Evolutionary conservation across 2,329 filamentous ascomycete genomes (phyloP), one percentile per base, ranked within the genome.

Genomic region (Curvularia verruculosa): DNA sequence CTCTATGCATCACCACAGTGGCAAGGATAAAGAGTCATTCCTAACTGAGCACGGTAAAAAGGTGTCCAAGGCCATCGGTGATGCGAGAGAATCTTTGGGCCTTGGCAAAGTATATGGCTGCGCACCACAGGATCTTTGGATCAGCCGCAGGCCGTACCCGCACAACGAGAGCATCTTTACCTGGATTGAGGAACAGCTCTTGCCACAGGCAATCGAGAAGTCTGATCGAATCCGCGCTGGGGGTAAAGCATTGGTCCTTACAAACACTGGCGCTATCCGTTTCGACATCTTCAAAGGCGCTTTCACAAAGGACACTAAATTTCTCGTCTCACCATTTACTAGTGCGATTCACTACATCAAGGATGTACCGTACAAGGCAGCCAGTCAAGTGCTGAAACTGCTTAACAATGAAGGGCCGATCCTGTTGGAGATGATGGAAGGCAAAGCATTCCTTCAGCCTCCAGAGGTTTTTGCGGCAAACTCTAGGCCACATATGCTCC

Each of bases 281-380:
- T 99, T 98, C 75, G 95, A 99, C 75, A 90, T 99, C 59, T 96
- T 97, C 82, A 87, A 94, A 74, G 95, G 95, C 0, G 82, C 88
- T 0, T 98, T 98, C 71, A 98, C 95, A 0, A 86, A 87, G 37
- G 95, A 99, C 73, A 89, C 88, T 3, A 91, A 90, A 0, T 98
- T 87, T 72, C 88, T 94, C 37, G 84, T 98, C 26, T 96, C 90
- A 8, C 95, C 95, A 0, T 99, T 99, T 73, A 87, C 86, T 1
- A 96, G 89, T 75, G 85, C 84, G 1, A 89, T 97, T 75, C 82
- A 84, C 24, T 92, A 87, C 65, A 82, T 97, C 49, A 87, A 89
- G 51, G 87, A 96, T 66, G 90, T 99, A 4, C 91, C 93, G 0
- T 96, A 92, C 72, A 79, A 81, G 13, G 84, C 87, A 15, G 95